These are phyloP conservation scores for Myxozyma vanderwaltii DNA, from an alignment of 805 yeast species.

Conservation along the genomic window DNA sequence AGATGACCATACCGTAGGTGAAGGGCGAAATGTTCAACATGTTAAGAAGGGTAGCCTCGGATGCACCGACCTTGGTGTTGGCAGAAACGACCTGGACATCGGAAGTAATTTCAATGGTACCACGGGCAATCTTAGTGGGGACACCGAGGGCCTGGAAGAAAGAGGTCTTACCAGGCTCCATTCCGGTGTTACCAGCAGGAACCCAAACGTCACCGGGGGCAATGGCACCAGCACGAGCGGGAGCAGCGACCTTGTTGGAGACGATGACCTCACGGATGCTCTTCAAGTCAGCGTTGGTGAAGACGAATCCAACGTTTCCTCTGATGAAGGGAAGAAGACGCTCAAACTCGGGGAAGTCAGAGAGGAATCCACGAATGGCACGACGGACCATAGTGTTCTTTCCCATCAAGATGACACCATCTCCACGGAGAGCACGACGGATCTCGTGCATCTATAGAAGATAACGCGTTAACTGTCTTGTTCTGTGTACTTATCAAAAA, in stretches of 20 bases:
- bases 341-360: slow-evolving; percentile 95
- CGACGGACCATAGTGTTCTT: slow-evolving; percentile 99
- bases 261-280: slow-evolving; percentile 83
- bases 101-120: slow-evolving; percentile 98
- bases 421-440: slow-evolving; percentile 94
- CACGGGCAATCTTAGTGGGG: slow-evolving; percentile 99
- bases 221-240: slow-evolving; percentile 99
- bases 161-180: slow-evolving; percentile 99
- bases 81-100: slow-evolving; percentile 94
- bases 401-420: slow-evolving; percentile 97
- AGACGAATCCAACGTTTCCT: slow-evolving; percentile 99
- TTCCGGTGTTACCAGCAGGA: slow-evolving; percentile 99
- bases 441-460: slow-evolving; percentile 80
- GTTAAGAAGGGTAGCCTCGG: slow-evolving; percentile 98
- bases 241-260: slow-evolving; percentile 98
- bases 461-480: not conserved
- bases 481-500: no score
- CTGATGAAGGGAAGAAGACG: slow-evolving; percentile 89
- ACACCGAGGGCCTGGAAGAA: slow-evolving; percentile 99
- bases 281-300: slow-evolving; percentile 96
- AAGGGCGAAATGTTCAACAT: slow-evolving; percentile 99
- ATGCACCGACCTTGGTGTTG: slow-evolving; percentile 91
- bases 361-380: slow-evolving; percentile 94
- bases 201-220: slow-evolving; percentile 98
- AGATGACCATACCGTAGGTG: slow-evolving; percentile 96